Evolutionary conservation across 345 rosid genomes (phyloP).

Genomic region (Lagerstroemia speciosa): DNA sequence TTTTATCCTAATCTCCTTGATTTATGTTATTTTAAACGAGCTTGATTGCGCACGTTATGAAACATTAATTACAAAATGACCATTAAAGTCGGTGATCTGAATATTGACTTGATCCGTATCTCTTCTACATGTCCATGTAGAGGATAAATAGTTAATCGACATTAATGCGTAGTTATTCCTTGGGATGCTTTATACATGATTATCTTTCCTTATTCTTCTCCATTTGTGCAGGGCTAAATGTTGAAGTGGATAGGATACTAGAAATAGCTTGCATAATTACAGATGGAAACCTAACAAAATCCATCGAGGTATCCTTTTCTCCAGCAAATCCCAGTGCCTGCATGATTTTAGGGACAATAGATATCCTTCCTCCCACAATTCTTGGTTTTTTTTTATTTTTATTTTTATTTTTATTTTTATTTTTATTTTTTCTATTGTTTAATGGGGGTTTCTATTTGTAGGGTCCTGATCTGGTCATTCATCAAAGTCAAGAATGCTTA

Average conservation of each 20-base stretch:
- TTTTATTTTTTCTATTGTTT: slow-evolving; percentile 19
- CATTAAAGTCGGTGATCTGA: background rate
- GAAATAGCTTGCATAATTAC: slow-evolving; percentile 96
- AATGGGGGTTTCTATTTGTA: slow-evolving; percentile 17
- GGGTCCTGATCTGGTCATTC: slow-evolving; percentile 92
- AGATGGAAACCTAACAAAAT: slow-evolving; percentile 59
- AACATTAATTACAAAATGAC: background rate
- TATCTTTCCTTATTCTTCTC: slow-evolving; percentile 12
- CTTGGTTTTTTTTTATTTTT: background rate
- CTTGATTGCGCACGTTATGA: background rate
- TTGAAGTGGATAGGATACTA: slow-evolving; percentile 73
- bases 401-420: too few relatives aligned
- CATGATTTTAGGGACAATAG: background rate
- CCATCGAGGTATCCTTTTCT: slow-evolving; percentile 55
- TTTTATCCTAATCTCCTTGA: background rate
- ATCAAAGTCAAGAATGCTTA: slow-evolving; percentile 67
- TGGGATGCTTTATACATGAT: background rate
- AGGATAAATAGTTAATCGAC: background rate
- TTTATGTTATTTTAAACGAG: background rate
- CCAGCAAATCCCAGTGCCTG: background rate
- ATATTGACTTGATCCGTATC: background rate
- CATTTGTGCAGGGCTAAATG: slow-evolving; percentile 50
- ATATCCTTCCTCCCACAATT: background rate
- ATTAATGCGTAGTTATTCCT: background rate
- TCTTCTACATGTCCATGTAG: background rate